These are phyloP conservation scores for Alternaria rosae DNA, from an alignment of 2,329 filamentous ascomycete species.

Conservation along the genomic window DNA sequence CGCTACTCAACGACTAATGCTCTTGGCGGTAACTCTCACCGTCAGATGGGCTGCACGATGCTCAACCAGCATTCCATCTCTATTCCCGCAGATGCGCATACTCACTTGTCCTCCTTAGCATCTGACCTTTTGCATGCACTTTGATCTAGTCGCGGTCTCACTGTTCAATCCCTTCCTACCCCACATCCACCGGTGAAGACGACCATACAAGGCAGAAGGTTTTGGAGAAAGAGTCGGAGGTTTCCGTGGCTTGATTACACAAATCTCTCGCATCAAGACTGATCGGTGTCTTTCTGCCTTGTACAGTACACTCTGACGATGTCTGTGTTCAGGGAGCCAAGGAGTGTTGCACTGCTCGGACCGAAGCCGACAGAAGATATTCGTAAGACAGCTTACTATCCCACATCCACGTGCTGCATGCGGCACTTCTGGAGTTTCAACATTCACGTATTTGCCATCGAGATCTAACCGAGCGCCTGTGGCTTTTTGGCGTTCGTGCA, in stretches of 20 bases:
- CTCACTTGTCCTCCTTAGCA: slow-evolving; percentile 18
- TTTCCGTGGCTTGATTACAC: slow-evolving; percentile 6
- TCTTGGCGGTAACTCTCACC: slow-evolving; percentile 34
- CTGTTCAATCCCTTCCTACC: slow-evolving; percentile 20
- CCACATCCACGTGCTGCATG: not conserved
- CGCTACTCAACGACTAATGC: slow-evolving; percentile 8
- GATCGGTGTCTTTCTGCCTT: slow-evolving; percentile 18
- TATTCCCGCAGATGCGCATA: slow-evolving; percentile 20
- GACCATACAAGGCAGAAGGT: slow-evolving; percentile 40
- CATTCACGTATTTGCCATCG: not conserved
- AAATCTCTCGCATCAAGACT: slow-evolving; percentile 17
- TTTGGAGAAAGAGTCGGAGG: slow-evolving; percentile 22
- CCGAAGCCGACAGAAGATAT: slow-evolving; percentile 11
- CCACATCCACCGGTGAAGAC: slow-evolving; percentile 46
- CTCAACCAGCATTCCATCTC: slow-evolving; percentile 13
- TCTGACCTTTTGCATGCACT: slow-evolving; percentile 34
- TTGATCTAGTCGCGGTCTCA: slow-evolving; percentile 13
- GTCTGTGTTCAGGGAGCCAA: slow-evolving; percentile 12
- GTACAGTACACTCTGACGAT: slow-evolving; percentile 15
- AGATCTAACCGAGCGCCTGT: slow-evolving; percentile 1
- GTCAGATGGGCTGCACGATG: slow-evolving; percentile 38
- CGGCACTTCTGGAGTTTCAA: not conserved
- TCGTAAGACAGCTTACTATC: slow-evolving; percentile 12
- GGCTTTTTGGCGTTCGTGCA: slow-evolving; percentile 13
- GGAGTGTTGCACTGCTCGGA: not conserved